Evolutionary conservation across 2,329 filamentous ascomycete species (phyloP), one percentile per base, ranked within the genome.

Genomic region (Fusarium sp.): DNA sequence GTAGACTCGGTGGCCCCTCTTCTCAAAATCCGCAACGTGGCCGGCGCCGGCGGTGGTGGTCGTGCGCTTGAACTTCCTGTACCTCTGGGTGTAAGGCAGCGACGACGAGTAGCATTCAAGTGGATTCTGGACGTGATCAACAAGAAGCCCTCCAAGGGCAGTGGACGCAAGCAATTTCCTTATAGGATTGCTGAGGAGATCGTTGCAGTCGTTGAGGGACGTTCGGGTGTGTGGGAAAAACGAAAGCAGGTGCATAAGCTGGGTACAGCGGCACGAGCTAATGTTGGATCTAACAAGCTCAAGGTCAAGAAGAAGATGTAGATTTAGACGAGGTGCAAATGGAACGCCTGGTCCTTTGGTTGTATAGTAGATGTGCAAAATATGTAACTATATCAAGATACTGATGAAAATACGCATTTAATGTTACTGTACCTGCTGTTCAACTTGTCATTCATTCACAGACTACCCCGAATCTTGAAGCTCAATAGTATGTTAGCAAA

Each of bases 1-100:
- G 91, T 99, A 77, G 96, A 99, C 86, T 97, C 94, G 14, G 92
- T 99, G 29, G 94, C 95, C 3, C 96, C 96, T 14, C 88, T 99
- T 20, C 86, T 99, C 78, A 92, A 92, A 74, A 91, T 99, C 78
- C 89, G 91, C 60, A 88, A 88, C 68, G 88, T 94, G 76, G 90
- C 90, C 77, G 94, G 94, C 74, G 89, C 93, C 39, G 93, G 92
- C 2, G 95, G 95, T 83, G 96, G 96, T 85, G 96, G 96, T 81
- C 88, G 90, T 39, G 89, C 94, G 17, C 88, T 98, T 65, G 94
- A 95, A 62, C 88, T 98, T 39, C 96, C 96, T 0, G 86, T 91
- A 27, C 95, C 96, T 3, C 86, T 98, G 25, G 85, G 86, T 3
- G 83, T 92, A 71, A 88, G 94, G 68, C 93, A 97, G 81, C 88